These are phyloP conservation scores for Rhododendron mucronatum DNA, from an alignment of 148 eudicot species.

Conservation along the genomic window DNA sequence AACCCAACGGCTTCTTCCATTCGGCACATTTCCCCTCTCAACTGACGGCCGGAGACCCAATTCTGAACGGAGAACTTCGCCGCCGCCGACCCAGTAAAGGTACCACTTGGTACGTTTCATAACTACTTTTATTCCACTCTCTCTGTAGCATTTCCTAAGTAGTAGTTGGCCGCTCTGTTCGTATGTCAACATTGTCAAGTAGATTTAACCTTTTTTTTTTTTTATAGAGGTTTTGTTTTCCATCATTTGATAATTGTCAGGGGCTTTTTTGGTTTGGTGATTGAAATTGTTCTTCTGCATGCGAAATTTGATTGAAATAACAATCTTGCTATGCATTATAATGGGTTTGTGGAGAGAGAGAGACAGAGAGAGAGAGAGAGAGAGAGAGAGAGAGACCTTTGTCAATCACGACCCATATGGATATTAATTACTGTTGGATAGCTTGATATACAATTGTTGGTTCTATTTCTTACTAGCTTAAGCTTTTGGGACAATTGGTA, in stretches of 20 bases:
- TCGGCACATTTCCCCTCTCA: neutral
- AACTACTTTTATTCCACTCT: neutral
- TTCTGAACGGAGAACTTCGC: neutral
- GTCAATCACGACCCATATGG: neutral
- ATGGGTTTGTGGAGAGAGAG: neutral
- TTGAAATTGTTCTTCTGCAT: no score
- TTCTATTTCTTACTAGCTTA: neutral
- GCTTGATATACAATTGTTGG: neutral
- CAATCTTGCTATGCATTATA: neutral
- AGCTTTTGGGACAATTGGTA: neutral
- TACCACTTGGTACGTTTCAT: neutral
- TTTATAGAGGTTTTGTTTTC: no score
- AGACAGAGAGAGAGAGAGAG: neutral
- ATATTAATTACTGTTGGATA: neutral
- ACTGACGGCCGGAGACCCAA: neutral
- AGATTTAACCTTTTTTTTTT: neutral
- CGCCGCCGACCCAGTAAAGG: constrained; percentile 2
- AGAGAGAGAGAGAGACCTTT: neutral
- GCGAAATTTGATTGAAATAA: neutral
- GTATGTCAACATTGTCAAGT: neutral
- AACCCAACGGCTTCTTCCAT: neutral
- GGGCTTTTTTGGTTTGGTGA: no score
- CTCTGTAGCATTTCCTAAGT: neutral
- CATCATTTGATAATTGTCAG: no score
- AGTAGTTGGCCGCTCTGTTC: neutral